These are phyloP conservation scores for Metschnikowia baotianmanensis DNA, from an alignment of 805 yeast species.

Conservation along the genomic window DNA sequence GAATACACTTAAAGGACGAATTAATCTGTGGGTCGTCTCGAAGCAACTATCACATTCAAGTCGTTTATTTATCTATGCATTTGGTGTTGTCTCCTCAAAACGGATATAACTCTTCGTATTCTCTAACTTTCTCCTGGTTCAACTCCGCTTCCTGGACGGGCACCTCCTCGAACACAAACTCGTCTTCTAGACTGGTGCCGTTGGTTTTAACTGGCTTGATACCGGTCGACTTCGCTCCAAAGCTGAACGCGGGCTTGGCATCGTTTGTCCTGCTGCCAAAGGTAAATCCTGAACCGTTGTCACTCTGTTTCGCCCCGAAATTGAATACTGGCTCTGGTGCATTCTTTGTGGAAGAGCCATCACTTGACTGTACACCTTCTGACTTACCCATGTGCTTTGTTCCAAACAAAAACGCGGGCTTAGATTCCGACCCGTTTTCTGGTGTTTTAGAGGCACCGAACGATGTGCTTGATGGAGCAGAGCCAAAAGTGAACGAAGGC, in stretches of 20 bases:
- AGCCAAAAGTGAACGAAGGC: slow-evolving; percentile 6
- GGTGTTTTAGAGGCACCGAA: neutral
- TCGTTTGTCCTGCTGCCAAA: no score
- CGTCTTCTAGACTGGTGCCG: slow-evolving; percentile 1
- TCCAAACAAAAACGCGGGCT: no score
- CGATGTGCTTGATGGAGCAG: neutral
- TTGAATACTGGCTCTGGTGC: no score
- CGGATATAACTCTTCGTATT: slow-evolving; percentile 26
- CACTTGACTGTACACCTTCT: no score
- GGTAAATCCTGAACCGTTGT: no score
- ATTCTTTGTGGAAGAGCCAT: no score
- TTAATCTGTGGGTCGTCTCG: neutral
- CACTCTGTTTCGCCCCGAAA: no score
- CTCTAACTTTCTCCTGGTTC: slow-evolving; percentile 26
- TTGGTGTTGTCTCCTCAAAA: slow-evolving; percentile 18
- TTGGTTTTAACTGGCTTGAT: no score
- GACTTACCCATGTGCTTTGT: no score
- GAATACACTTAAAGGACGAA: neutral
- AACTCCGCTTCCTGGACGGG: slow-evolving; percentile 19
- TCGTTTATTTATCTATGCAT: slow-evolving; percentile 8
- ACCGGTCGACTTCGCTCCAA: no score
- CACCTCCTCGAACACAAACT: slow-evolving; percentile 27
- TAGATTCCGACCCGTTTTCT: neutral
- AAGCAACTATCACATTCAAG: slow-evolving; percentile 13
- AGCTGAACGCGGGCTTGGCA: no score